phyloP scores from a whole-genome alignment of 306 rosid genomes.

The Trichosanthes cucumerina region DNA sequence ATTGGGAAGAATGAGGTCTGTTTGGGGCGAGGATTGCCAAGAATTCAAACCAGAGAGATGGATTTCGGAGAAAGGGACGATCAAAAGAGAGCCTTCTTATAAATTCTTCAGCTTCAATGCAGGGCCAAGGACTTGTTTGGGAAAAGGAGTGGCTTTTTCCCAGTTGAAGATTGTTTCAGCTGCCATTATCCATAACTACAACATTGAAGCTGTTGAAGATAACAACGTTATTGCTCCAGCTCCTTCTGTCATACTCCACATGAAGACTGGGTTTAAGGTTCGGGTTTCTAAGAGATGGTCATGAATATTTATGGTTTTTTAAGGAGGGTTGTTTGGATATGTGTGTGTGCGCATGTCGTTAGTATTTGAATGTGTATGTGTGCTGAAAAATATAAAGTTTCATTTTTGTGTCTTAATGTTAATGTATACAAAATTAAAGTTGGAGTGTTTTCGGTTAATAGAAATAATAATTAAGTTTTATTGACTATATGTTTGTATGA shows the following conservation, averaged over 20 bases:
- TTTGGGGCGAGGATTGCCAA: constrained; percentile 42
- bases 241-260: constrained; percentile 23
- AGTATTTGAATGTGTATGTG: no score
- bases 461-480: no score
- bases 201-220: constrained; percentile 19
- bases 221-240: constrained; percentile 6
- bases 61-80: constrained; percentile 25
- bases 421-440: no score
- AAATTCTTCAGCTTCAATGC: constrained; percentile 39
- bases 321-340: background rate
- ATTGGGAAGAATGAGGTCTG: constrained; percentile 39
- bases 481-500: no score
- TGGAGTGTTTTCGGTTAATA: no score
- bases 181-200: constrained; percentile 19
- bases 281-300: constrained; percentile 15
- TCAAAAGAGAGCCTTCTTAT: constrained; percentile 29
- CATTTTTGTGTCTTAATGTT: no score
- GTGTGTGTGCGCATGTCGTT: no score
- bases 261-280: constrained; percentile 37
- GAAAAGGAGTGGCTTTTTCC: constrained; percentile 29
- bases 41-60: constrained; percentile 66
- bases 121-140: constrained; percentile 47
- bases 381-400: no score
- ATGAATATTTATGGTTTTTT: background rate
- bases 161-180: constrained; percentile 33